Base-by-base conservation (phyloP, 2,329 filamentous ascomycete genomes). In the Fusarium sp. region DNA sequence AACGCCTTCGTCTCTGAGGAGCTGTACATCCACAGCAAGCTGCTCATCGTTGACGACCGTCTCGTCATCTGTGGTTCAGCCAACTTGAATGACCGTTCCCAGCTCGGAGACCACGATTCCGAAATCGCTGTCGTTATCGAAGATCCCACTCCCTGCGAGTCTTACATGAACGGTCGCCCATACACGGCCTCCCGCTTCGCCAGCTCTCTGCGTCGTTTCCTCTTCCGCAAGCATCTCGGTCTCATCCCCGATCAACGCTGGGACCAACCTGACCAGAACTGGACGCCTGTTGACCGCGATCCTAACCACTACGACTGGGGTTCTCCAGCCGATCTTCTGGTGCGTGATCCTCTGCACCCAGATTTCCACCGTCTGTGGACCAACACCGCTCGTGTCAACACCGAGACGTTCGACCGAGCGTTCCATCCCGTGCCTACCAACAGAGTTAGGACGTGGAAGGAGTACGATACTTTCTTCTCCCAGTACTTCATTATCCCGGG, bases 151-250 rank as follows among this genome's bases (percentile, higher is more conserved):
- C 83, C 89, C 2, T 83, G 97, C 18, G 87, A 92, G 16, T 91
- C 90, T 20, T 81, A 80, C 65, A 97, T 97, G 92, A 86, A 91
- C 68, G 92, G 93, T 5, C 83, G 85, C 24, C 88, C 88, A 0
- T 97, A 87, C 82, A 86, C 84, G 32, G 95, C 93, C 10, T 90
- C 90, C 11, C 86, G 87, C 60, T 94, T 95, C 76, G 94, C 94
- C 2, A 84, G 93, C 7, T 93, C 91, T 2, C 90, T 98, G 13
- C 92, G 95, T 24, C 89, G 94, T 37, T 90, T 94, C 77, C 88
- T 98, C 68, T 97, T 93, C 89, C 90, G 94, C 72, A 97, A 98
- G 82, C 95, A 98, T 77, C 87, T 98, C 3, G 95, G 95, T 45
- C 86, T 97, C 11, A 84, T 97, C 12, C 90, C 91, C 0, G 85